Conservation (phyloP, 352 stramenopile genomes). For the Pythium periplocum region DNA sequence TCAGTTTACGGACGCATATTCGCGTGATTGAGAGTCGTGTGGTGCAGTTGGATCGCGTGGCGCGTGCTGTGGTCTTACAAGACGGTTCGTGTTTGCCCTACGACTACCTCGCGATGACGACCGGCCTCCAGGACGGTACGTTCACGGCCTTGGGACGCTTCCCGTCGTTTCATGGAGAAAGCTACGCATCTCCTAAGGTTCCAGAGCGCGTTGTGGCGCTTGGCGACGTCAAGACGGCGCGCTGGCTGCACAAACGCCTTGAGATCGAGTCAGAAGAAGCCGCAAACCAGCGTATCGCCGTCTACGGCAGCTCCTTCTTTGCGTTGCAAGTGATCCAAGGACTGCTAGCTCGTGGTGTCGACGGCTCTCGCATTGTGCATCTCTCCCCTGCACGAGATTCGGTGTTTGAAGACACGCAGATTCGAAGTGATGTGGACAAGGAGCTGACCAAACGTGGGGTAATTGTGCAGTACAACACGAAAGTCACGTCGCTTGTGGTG, state of each 20-base stretch:
- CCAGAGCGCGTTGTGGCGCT: conserved; percentile 15
- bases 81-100: conserved; percentile 65
- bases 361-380: conserved; percentile 43
- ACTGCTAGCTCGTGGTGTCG: conserved; percentile 34
- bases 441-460: conserved; percentile 35
- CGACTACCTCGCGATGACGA: conserved; percentile 59
- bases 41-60: conserved; percentile 47
- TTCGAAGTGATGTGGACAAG: conserved; percentile 55
- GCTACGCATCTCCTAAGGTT: conserved; percentile 8
- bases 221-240: conserved; percentile 16
- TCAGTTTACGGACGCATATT: conserved; percentile 39
- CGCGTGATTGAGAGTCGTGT: conserved; percentile 37
- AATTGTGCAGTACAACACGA: conserved; percentile 34
- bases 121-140: conserved; percentile 40
- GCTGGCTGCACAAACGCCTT: conserved; percentile 19
- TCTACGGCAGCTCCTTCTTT: conserved; percentile 63
- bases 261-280: conserved; percentile 7
- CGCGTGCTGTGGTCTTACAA: conserved; percentile 45
- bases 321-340: conserved; percentile 61
- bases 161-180: conserved; percentile 17
- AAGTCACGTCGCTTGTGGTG: conserved; percentile 39
- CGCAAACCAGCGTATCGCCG: conserved; percentile 26
- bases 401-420: conserved; percentile 56
- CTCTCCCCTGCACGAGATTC: conserved; percentile 40
- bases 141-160: conserved; percentile 15